Percentiles rank a stretch among this genome's conserved stretches.
Conservation (phyloP, 2,329 filamentous ascomycete species). For the Akanthomyces muscarius region DNA sequence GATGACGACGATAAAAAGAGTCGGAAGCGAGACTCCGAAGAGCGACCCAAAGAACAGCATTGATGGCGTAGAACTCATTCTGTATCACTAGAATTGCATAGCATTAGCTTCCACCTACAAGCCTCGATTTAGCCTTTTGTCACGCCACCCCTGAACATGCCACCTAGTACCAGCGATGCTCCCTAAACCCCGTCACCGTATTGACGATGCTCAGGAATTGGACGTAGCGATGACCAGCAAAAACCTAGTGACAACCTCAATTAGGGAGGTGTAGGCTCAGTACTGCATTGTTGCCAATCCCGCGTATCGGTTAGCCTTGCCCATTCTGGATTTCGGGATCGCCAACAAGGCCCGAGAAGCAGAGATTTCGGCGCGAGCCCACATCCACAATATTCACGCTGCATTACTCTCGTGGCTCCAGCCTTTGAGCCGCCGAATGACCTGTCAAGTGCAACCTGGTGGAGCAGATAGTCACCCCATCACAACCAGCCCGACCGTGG, state of each 20-base stretch:
- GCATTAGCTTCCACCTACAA: not conserved
- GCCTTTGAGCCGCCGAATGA: not conserved
- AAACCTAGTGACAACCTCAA: not conserved
- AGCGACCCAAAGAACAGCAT: slow-evolving; percentile 18
- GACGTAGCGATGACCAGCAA: too few species aligned
- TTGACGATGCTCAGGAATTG: not conserved
- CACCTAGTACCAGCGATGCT: not conserved
- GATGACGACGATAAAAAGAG: slow-evolving; percentile 35
- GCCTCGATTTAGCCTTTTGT: not conserved
- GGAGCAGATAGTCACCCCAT: slow-evolving; percentile 2
- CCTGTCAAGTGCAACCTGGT: not conserved
- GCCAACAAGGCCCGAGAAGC: not conserved
- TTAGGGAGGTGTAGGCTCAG: not conserved
- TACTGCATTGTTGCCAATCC: not conserved
- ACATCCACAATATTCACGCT: not conserved
- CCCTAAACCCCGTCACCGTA: not conserved
- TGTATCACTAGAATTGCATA: slow-evolving; percentile 11
- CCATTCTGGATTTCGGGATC: not conserved
- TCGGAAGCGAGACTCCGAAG: slow-evolving; percentile 28
- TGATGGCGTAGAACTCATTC: not conserved
- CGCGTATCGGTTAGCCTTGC: not conserved
- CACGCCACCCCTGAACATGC: not conserved
- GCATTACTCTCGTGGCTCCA: not conserved
- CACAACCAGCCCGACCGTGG: not conserved
- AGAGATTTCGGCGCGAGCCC: not conserved